Conservation (phyloP, 2,329 filamentous ascomycete genomes). For the Talaromyces pinophilus region DNA sequence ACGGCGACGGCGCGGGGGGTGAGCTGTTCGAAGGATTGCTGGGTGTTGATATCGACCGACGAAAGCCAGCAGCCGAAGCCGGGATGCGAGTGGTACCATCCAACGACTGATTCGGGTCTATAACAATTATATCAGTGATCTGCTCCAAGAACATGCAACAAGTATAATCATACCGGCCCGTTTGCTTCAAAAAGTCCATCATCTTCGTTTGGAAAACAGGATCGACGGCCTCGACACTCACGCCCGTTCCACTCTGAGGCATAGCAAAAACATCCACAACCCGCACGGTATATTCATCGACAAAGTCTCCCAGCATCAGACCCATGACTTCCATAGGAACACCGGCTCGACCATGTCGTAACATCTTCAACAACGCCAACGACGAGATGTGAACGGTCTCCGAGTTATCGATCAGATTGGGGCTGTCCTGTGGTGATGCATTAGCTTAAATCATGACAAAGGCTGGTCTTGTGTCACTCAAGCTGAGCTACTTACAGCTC, state of each 20-base stretch:
- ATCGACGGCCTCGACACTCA: slow-evolving; percentile 97
- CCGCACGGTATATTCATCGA: slow-evolving; percentile 97
- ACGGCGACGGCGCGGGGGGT: slow-evolving; percentile 96
- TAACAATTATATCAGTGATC: neutral
- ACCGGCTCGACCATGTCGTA: slow-evolving; percentile 93
- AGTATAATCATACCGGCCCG: slow-evolving; percentile 67
- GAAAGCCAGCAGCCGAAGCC: slow-evolving; percentile 99
- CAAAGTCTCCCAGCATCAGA: slow-evolving; percentile 97
- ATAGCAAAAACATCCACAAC: slow-evolving; percentile 99
- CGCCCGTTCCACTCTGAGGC: slow-evolving; percentile 97
- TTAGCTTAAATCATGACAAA: slow-evolving; percentile 1
- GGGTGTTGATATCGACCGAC: slow-evolving; percentile 98
- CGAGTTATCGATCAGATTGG: slow-evolving; percentile 93
- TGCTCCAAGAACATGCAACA: neutral
- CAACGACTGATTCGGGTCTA: slow-evolving; percentile 94
- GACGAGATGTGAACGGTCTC: slow-evolving; percentile 99
- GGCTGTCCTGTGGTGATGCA: slow-evolving; percentile 67
- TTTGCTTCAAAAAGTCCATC: slow-evolving; percentile 99
- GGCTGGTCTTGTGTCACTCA: slow-evolving; percentile 9
- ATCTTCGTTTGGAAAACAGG: slow-evolving; percentile 99
- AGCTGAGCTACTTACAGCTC: slow-evolving; percentile 40
- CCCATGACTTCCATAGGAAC: slow-evolving; percentile 99
- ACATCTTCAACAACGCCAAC: slow-evolving; percentile 95
- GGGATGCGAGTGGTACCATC: slow-evolving; percentile 99
- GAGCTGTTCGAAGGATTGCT: slow-evolving; percentile 99